These are phyloP conservation scores for Fusarium circinatum DNA, from an alignment of 2,329 filamentous ascomycete genomes.

Conservation along the genomic window DNA sequence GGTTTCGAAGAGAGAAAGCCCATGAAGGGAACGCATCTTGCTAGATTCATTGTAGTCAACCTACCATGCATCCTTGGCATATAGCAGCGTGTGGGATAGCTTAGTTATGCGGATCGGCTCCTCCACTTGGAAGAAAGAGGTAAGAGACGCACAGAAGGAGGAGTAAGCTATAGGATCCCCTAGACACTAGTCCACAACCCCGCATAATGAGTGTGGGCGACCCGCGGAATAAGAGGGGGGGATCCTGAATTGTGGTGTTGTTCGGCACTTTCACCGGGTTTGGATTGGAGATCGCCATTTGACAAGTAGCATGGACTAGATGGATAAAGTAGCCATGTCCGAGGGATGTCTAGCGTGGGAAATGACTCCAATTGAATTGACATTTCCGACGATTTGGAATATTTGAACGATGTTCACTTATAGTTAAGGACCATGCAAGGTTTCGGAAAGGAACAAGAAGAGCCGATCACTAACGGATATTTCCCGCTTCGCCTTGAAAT, in stretches of 20 bases:
- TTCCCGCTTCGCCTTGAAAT: neutral
- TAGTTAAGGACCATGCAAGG: neutral
- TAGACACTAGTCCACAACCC: slow-evolving; percentile 9
- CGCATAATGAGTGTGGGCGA: slow-evolving; percentile 26
- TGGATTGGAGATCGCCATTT: slow-evolving; percentile 5
- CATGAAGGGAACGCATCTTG: neutral
- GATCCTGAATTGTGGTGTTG: slow-evolving; percentile 22
- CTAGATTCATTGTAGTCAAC: slow-evolving; percentile 1
- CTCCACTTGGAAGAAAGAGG: neutral
- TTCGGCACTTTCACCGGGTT: slow-evolving; percentile 29
- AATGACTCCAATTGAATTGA: neutral
- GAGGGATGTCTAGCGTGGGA: slow-evolving; percentile 15
- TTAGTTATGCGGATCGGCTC: slow-evolving; percentile 10
- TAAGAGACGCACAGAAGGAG: neutral
- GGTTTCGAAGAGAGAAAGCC: neutral
- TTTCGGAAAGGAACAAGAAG: neutral
- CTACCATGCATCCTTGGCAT: neutral
- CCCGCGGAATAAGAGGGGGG: slow-evolving; percentile 26
- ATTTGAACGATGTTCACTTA: neutral
- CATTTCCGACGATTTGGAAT: neutral
- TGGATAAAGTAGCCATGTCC: slow-evolving; percentile 6
- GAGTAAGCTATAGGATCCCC: neutral
- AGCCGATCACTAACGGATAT: neutral
- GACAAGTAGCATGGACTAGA: neutral
- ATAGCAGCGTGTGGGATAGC: neutral